Conservation (phyloP, 352 stramenopile species). For the Globisporangium megalacanthum region DNA sequence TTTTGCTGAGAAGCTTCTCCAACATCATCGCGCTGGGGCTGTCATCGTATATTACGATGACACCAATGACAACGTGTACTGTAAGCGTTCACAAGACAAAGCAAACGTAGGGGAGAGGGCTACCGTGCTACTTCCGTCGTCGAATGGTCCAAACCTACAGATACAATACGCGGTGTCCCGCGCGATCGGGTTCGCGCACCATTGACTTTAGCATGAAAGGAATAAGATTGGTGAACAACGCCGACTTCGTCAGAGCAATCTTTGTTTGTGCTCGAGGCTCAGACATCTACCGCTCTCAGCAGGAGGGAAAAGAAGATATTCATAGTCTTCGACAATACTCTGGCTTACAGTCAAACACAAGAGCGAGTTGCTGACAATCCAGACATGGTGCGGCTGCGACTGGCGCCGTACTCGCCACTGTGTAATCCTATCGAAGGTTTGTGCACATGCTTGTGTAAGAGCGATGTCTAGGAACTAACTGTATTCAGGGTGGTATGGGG, state of each 20-base stretch:
- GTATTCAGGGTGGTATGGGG: not conserved
- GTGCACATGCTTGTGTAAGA: not conserved
- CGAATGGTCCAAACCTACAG: constrained; percentile 19
- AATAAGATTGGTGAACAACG: constrained; percentile 22
- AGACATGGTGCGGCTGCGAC: constrained; percentile 14
- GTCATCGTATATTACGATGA: no score
- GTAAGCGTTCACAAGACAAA: no score
- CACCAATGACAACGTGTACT: no score
- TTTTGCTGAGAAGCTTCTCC: no score
- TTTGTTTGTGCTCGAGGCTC: constrained; percentile 10
- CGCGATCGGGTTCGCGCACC: constrained; percentile 4
- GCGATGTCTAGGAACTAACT: not conserved
- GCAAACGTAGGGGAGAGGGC: constrained; percentile 7
- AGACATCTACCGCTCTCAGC: constrained; percentile 4
- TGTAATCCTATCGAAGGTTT: constrained; percentile 18
- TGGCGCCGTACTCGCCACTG: constrained; percentile 19
- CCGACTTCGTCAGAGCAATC: constrained; percentile 11
- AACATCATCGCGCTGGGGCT: no score
- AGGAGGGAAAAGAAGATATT: constrained; percentile 19
- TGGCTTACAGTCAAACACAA: constrained; percentile 13
- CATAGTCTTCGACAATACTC: constrained; percentile 19
- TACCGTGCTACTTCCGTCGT: constrained; percentile 3
- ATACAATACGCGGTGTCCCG: constrained; percentile 15
- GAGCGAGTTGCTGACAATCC: not conserved
- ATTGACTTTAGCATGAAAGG: constrained; percentile 9